Conservation (phyloP, 1,284 basidiomycete species). For the Taiwanofungus camphoratus region DNA sequence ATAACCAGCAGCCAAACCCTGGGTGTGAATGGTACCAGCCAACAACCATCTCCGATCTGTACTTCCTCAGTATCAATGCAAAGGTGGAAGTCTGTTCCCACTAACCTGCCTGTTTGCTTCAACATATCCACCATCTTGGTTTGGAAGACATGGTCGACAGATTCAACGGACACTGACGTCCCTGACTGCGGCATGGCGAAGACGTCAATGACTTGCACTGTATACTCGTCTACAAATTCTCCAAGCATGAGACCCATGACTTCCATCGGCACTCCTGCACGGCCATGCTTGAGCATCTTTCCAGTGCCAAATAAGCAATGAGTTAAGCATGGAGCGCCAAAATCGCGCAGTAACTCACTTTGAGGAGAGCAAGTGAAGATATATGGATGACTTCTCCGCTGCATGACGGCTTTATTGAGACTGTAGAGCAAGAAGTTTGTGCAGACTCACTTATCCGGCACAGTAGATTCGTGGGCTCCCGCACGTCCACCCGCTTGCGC, state of each 20-base stretch:
- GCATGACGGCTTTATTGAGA: slow-evolving; percentile 7
- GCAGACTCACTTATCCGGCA: slow-evolving; percentile 66
- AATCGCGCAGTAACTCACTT: slow-evolving; percentile 42
- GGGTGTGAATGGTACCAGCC: slow-evolving; percentile 99
- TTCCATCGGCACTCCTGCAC: slow-evolving; percentile 99
- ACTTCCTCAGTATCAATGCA: background rate
- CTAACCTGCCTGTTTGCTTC: slow-evolving; percentile 95
- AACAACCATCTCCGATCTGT: slow-evolving; percentile 95
- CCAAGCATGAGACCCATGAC: slow-evolving; percentile 99
- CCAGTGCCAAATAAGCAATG: background rate
- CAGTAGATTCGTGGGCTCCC: slow-evolving; percentile 42
- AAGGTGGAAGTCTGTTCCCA: too few relatives aligned
- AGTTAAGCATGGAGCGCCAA: background rate
- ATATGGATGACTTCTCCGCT: slow-evolving; percentile 98
- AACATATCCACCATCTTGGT: slow-evolving; percentile 99
- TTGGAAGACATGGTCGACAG: slow-evolving; percentile 99
- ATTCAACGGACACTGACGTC: slow-evolving; percentile 97
- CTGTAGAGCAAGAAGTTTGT: background rate
- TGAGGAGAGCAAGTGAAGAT: slow-evolving; percentile 87
- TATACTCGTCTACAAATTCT: slow-evolving; percentile 99
- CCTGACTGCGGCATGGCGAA: slow-evolving; percentile 99
- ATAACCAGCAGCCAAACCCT: slow-evolving; percentile 99
- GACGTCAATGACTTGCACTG: slow-evolving; percentile 95
- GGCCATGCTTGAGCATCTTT: slow-evolving; percentile 98
- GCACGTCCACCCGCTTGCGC: slow-evolving; percentile 35